Percentiles rank a stretch among this genome's conserved stretches.
phyloP scores from a whole-genome alignment of 441 rosid species.

The Metrosideros polymorpha region DNA sequence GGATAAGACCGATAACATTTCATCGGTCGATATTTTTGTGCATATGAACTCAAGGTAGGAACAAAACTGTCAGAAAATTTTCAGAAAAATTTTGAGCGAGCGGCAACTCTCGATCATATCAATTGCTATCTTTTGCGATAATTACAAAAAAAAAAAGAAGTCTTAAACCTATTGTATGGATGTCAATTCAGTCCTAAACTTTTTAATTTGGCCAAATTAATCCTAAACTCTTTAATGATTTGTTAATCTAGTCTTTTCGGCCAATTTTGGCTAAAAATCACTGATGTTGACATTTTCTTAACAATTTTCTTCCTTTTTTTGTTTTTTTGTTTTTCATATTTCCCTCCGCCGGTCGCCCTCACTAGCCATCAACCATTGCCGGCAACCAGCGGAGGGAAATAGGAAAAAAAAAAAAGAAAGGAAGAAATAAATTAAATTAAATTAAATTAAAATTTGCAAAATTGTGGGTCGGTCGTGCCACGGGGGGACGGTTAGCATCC shows the following conservation, averaged over 20 bases:
- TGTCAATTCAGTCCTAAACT: background rate
- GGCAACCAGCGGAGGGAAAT: background rate
- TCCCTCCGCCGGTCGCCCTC: background rate
- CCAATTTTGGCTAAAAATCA: background rate
- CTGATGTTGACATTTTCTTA: fast-evolving
- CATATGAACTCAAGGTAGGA: background rate
- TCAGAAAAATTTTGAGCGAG: background rate
- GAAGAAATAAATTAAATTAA: too few species aligned
- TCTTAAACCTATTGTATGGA: fast-evolving
- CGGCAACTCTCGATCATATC: background rate
- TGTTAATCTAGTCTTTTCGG: too few species aligned
- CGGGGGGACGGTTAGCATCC: too few species aligned
- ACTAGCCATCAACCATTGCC: background rate
- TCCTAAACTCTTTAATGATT: too few species aligned
- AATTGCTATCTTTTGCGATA: background rate
- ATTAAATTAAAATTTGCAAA: too few species aligned
- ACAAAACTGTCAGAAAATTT: background rate
- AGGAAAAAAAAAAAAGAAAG: too few species aligned
- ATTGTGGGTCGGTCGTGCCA: too few species aligned
- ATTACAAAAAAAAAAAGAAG: background rate
- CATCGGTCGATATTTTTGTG: background rate
- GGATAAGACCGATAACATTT: background rate
- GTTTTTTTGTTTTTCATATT: background rate
- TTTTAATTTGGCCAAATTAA: background rate
- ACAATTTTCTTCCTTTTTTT: too few species aligned